Conservation (phyloP, 1,284 basidiomycete species). For the Rhodotorula sp. region DNA sequence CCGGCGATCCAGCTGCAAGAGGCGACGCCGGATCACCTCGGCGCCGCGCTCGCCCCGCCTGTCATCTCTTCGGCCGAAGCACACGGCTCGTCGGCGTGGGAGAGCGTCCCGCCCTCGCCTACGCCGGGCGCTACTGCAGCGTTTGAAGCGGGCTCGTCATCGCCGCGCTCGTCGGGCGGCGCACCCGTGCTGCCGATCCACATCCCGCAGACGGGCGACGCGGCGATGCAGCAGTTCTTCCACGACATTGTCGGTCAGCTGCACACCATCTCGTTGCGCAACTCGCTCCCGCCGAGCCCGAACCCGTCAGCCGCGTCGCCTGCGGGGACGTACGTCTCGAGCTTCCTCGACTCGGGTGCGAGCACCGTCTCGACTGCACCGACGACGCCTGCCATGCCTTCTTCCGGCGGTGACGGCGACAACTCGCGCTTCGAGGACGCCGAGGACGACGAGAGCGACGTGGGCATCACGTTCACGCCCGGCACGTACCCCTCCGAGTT, state of each 20-base stretch:
- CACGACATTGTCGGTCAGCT: slow-evolving; percentile 78
- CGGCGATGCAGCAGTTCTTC: slow-evolving; percentile 74
- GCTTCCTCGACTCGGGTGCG: slow-evolving; percentile 25
- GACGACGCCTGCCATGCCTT: slow-evolving; percentile 13
- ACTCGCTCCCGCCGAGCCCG: slow-evolving; percentile 30
- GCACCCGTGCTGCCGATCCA: slow-evolving; percentile 45
- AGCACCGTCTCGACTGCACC: slow-evolving; percentile 21
- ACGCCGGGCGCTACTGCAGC: slow-evolving; percentile 42
- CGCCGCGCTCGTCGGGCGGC: slow-evolving; percentile 17
- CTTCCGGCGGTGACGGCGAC: slow-evolving; percentile 33
- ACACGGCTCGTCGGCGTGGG: slow-evolving; percentile 29
- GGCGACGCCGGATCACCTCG: slow-evolving; percentile 51
- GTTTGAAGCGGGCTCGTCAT: slow-evolving; percentile 33
- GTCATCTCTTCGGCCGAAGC: slow-evolving; percentile 12
- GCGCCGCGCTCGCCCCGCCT: slow-evolving; percentile 9
- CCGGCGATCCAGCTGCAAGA: slow-evolving; percentile 54
- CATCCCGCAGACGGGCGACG: slow-evolving; percentile 63
- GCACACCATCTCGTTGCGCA: slow-evolving; percentile 62
- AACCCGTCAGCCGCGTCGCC: slow-evolving; percentile 29
- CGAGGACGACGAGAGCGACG: slow-evolving; percentile 56
- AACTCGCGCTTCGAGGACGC: slow-evolving; percentile 59
- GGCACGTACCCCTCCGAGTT: neutral
- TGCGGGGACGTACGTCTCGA: slow-evolving; percentile 42
- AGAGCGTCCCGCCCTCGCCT: slow-evolving; percentile 37
- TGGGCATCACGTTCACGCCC: slow-evolving; percentile 38